A percentile compares a stretch with the other conserved stretches of the same genome.
These are phyloP conservation scores for Monilinia laxa DNA, from an alignment of 2,329 filamentous ascomycete genomes.

Conservation along the genomic window DNA sequence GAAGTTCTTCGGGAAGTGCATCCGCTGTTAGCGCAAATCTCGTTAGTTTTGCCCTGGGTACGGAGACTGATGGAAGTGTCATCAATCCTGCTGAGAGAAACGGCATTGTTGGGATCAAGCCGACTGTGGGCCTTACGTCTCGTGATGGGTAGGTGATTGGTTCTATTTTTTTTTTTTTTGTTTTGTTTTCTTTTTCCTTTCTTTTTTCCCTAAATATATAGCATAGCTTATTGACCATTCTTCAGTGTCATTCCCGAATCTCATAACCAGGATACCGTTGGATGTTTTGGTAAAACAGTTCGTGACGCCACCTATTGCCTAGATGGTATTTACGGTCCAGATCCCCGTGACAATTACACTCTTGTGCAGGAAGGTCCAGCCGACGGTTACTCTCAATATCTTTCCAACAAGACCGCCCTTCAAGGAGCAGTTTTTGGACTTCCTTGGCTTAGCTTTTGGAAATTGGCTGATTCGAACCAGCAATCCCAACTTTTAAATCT, in stretches of 20 bases:
- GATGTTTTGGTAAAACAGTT: conserved; percentile 65
- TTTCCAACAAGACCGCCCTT: conserved; percentile 45
- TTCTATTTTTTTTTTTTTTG: background rate
- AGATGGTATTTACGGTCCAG: conserved; percentile 66
- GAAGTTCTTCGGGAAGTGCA: conserved; percentile 66
- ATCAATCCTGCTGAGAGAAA: conserved; percentile 72
- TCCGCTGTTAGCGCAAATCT: conserved; percentile 63
- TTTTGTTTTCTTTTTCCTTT: too few species aligned
- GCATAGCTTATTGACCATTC: conserved; percentile 19
- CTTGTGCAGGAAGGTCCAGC: conserved; percentile 54
- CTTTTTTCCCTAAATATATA: too few species aligned
- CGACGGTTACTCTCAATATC: conserved; percentile 54
- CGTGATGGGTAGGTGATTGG: conserved; percentile 46
- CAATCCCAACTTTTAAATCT: conserved; percentile 51
- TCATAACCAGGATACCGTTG: conserved; percentile 67
- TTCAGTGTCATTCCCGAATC: conserved; percentile 64
- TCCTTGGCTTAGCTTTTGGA: conserved; percentile 72
- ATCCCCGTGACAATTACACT: conserved; percentile 66
- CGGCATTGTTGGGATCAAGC: conserved; percentile 70
- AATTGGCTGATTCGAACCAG: conserved; percentile 56
- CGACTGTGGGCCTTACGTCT: conserved; percentile 71
- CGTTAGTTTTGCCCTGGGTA: conserved; percentile 65
- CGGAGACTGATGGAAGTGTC: conserved; percentile 71
- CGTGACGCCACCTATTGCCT: conserved; percentile 66
- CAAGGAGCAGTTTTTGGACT: conserved; percentile 65